Percentiles rank a stretch among this genome's conserved stretches.
Evolutionary conservation across 352 stramenopile species (phyloP).

Genomic region (Phytopythium kandeliae): DNA sequence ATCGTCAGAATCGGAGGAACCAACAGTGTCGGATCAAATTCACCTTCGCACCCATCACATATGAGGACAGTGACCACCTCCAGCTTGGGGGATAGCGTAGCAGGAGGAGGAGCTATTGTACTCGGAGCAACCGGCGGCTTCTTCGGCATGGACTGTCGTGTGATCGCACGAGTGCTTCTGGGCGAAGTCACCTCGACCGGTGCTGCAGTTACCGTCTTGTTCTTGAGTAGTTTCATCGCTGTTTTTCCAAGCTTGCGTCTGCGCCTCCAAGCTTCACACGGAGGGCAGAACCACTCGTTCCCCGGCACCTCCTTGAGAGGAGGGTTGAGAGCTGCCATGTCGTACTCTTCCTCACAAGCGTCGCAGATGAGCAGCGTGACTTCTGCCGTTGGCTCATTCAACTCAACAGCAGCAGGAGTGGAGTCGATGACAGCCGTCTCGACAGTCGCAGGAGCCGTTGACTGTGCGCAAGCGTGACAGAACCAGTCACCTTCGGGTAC

Average conservation of each 20-base stretch:
- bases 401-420: background rate
- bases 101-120: background rate
- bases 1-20: conserved; percentile 36
- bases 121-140: background rate
- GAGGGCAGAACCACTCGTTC: conserved; percentile 37
- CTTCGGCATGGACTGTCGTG: background rate
- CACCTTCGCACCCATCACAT: conserved; percentile 64
- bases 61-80: conserved; percentile 42
- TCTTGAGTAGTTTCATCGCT: conserved; percentile 5
- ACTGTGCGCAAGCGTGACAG: conserved; percentile 3
- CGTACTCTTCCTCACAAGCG: conserved; percentile 24
- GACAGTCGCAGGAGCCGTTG: background rate
- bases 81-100: background rate
- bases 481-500: conserved; percentile 43
- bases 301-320: conserved; percentile 15
- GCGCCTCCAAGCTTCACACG: conserved; percentile 8
- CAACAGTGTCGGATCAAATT: conserved; percentile 48
- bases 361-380: conserved; percentile 30
- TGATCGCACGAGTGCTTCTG: no score
- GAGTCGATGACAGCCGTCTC: background rate
- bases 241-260: conserved; percentile 3
- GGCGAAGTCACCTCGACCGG: background rate
- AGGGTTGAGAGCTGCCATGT: conserved; percentile 19
- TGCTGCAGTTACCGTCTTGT: conserved; percentile 5
- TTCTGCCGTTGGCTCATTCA: background rate